Evolutionary conservation across 1,284 basidiomycete genomes (phyloP), one percentile per base, ranked within the genome.

Genomic region (Bondarzewia mesenterica): DNA sequence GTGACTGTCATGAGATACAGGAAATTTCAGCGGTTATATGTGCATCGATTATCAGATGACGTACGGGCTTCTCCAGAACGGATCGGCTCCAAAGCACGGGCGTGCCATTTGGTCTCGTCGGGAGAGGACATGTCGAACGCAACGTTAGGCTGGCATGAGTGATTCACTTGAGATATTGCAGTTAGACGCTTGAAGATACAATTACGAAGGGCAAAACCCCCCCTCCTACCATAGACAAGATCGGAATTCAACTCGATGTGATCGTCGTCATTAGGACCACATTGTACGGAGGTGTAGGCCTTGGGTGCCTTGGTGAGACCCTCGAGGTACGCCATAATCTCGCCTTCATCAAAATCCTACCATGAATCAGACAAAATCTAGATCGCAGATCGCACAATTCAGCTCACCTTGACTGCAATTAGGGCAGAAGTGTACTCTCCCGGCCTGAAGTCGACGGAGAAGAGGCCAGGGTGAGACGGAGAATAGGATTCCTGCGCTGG

Each of bases 181-280:
- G 21, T 15, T 29, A 21, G n/a, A 16, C 25, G 16, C 20, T 16
- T 12, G 32, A 12, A 3, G 29, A 32, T 4, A 7, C 1, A n/a
- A 7, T n/a, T n/a, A n/a, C n/a, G n/a, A n/a, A n/a, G n/a, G n/a
- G 29, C 5, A 32, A 7, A 32, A 32, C 6, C n/a, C 10, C 12
- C n/a, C 7, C 10, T 59, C 64, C 42, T 51, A 72, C 71, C 73
- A 61, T 79, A 83, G 3, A 80, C 63, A n/a, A 85, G 65, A 56
- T 84, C 81, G 46, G 77, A 78, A 62, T 82, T 77, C 43, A 85
- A 66, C 53, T 80, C 75, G 48, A 82, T 64, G 59, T 85, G 77
- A 50, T 80, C 75, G 4, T 70, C 56, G 0, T 62, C 54, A 21
- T 61, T 62, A 10, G 52, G 56, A 2, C 72, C 74, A 27, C 66